A percentile compares a stretch with the other conserved stretches of the same genome.
phyloP scores from a whole-genome alignment of 495 filamentous ascomycete species.

The Staphylotrichum tortipilum region DNA sequence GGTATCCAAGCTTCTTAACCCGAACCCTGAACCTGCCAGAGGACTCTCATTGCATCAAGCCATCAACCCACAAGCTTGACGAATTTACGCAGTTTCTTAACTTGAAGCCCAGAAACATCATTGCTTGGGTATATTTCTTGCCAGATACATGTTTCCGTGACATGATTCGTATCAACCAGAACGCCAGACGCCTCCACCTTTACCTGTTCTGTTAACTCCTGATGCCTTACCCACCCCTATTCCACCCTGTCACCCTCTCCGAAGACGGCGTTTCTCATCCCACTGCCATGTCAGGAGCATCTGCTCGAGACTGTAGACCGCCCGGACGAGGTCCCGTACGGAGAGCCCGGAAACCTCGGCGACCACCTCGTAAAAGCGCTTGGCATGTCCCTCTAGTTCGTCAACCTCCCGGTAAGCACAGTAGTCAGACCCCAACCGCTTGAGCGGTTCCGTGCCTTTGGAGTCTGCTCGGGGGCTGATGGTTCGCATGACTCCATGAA shows the following conservation, averaged over 20 bases:
- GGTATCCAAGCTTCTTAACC: background rate
- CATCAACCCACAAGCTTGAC: too few relatives aligned
- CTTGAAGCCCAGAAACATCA: too few relatives aligned
- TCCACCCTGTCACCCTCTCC: background rate
- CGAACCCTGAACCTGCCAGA: too few relatives aligned
- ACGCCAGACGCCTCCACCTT: background rate
- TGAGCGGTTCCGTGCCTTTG: background rate
- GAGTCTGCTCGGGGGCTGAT: constrained; percentile 8
- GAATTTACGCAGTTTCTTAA: too few relatives aligned
- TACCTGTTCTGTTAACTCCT: too few relatives aligned
- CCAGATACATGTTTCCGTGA: background rate
- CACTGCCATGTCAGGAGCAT: constrained; percentile 13
- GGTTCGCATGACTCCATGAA: constrained; percentile 10
- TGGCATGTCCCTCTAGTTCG: constrained; percentile 16
- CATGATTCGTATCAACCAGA: background rate
- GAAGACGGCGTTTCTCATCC: constrained; percentile 11
- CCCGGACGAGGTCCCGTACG: constrained; percentile 15
- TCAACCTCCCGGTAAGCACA: constrained; percentile 8
- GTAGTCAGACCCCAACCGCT: constrained; percentile 15
- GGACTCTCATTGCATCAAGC: too few relatives aligned
- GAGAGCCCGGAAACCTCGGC: constrained; percentile 16
- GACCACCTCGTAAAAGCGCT: constrained; percentile 19
- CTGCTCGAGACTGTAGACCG: constrained; percentile 19
- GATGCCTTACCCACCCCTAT: too few relatives aligned
- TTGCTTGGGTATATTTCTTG: background rate